Evolutionary conservation across 2,329 filamentous ascomycete genomes (phyloP).

Genomic region (Pleurostoma richardsiae): DNA sequence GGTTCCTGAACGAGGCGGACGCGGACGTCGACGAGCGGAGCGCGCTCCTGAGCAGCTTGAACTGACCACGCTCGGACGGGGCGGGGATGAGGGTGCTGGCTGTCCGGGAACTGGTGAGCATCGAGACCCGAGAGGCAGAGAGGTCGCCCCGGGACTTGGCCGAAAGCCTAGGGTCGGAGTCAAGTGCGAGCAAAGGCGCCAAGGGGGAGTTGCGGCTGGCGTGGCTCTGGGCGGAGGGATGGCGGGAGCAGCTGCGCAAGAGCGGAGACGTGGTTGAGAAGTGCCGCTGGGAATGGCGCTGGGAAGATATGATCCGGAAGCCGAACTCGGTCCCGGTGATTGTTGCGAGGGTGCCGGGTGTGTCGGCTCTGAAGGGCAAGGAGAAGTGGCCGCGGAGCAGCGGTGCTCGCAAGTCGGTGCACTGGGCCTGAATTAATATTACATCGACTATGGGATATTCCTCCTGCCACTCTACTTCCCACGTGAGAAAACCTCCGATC

Average conservation of each 20-base stretch:
- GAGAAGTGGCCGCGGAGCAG: background rate
- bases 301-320: conserved; percentile 11
- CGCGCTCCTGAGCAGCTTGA: conserved; percentile 18
- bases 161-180: no score
- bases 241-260: conserved; percentile 24
- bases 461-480: no score
- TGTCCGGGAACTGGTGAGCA: no score
- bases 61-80: conserved; percentile 33
- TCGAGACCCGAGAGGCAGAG: no score
- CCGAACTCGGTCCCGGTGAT: conserved; percentile 8
- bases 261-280: conserved; percentile 26
- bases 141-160: no score
- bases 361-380: conserved; percentile 6
- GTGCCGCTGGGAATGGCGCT: conserved; percentile 23
- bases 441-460: no score
- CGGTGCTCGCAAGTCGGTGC: conserved; percentile 6
- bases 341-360: conserved; percentile 7
- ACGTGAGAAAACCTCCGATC: no score
- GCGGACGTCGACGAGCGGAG: conserved; percentile 20
- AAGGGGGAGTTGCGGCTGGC: conserved; percentile 24
- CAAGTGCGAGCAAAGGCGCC: background rate
- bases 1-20: conserved; percentile 11
- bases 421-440: conserved; percentile 3
- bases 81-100: conserved; percentile 3
- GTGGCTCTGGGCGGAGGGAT: conserved; percentile 31